Percentiles rank a stretch among this genome's conserved stretches.
Evolutionary conservation across 2,329 filamentous ascomycete genomes (phyloP).

Genomic region (Cladosporium cucumerinum): DNA sequence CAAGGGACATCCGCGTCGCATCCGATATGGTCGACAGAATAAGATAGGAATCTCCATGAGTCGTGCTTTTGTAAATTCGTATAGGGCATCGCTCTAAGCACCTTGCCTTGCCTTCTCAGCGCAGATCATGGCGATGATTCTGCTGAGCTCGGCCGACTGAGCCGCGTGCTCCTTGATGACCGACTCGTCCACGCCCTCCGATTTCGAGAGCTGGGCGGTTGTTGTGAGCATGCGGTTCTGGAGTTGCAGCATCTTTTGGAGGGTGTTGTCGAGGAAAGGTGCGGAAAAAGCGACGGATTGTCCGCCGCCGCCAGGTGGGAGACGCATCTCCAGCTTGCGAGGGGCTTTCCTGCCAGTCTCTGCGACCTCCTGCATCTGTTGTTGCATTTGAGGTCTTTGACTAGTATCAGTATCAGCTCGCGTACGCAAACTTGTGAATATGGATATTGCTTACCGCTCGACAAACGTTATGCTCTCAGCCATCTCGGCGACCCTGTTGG

Average conservation of each 20-base stretch:
- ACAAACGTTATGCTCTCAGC: slow-evolving; percentile 53
- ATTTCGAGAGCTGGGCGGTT: slow-evolving; percentile 45
- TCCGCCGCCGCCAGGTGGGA: slow-evolving; percentile 35
- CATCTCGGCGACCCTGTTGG: slow-evolving; percentile 52
- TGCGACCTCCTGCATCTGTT: slow-evolving; percentile 20
- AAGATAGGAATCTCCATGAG: background rate
- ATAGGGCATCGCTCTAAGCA: slow-evolving; percentile 24
- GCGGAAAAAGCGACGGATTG: slow-evolving; percentile 48
- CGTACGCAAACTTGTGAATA: background rate
- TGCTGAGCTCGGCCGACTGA: slow-evolving; percentile 47
- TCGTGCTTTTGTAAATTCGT: background rate
- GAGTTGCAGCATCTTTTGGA: slow-evolving; percentile 48
- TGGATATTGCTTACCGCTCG: slow-evolving; percentile 36
- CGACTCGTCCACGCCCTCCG: slow-evolving; percentile 45
- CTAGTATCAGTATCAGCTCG: slow-evolving; percentile 18
- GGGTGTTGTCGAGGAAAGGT: slow-evolving; percentile 52
- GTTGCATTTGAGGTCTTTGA: slow-evolving; percentile 27
- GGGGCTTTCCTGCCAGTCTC: slow-evolving; percentile 41
- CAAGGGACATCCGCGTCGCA: background rate
- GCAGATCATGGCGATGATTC: slow-evolving; percentile 52
- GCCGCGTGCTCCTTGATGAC: slow-evolving; percentile 50
- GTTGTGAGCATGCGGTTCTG: slow-evolving; percentile 51
- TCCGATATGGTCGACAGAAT: background rate
- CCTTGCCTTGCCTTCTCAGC: slow-evolving; percentile 52
- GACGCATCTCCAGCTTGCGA: slow-evolving; percentile 50